phyloP scores from a whole-genome alignment of 352 stramenopile species.

The Elongisporangium anandrum region DNA sequence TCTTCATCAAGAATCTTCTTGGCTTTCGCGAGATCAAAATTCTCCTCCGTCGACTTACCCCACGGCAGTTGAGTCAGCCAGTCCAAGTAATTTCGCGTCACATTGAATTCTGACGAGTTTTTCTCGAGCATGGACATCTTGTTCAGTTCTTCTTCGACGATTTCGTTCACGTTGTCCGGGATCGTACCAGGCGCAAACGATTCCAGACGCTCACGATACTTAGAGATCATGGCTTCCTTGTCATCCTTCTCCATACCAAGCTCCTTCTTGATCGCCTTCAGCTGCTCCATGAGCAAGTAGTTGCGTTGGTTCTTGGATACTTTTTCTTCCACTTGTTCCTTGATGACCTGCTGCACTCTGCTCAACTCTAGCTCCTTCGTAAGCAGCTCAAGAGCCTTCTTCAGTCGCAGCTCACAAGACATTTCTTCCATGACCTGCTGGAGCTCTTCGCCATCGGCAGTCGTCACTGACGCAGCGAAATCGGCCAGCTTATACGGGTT shows the following conservation, averaged over 20 bases:
- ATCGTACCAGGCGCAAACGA: conserved; percentile 58
- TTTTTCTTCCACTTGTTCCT: conserved; percentile 86
- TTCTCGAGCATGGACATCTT: conserved; percentile 98
- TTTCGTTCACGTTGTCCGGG: conserved; percentile 80
- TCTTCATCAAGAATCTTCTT: conserved; percentile 94
- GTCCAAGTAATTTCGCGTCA: conserved; percentile 98
- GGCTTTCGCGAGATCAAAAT: conserved; percentile 95
- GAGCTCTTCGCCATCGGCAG: conserved; percentile 89
- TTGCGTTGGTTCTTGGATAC: conserved; percentile 97
- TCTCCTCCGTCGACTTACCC: conserved; percentile 94
- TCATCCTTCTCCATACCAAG: conserved; percentile 99
- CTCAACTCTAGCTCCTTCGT: conserved; percentile 96
- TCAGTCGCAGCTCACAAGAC: conserved; percentile 92
- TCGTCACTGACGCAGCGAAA: conserved; percentile 95
- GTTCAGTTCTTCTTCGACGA: conserved; percentile 97
- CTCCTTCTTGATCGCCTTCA: conserved; percentile 99
- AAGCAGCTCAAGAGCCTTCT: conserved; percentile 95
- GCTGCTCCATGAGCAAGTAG: conserved; percentile 98
- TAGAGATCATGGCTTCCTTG: conserved; percentile 97
- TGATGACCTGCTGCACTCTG: conserved; percentile 98
- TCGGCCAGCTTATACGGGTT: conserved; percentile 98
- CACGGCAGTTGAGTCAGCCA: conserved; percentile 98
- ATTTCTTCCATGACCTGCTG: conserved; percentile 95
- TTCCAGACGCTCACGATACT: conserved; percentile 91
- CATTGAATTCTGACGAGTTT: conserved; percentile 98